Evolutionary conservation across 441 rosid genomes (phyloP), one percentile per base, ranked within the genome.

Genomic region (Capsella rubella): DNA sequence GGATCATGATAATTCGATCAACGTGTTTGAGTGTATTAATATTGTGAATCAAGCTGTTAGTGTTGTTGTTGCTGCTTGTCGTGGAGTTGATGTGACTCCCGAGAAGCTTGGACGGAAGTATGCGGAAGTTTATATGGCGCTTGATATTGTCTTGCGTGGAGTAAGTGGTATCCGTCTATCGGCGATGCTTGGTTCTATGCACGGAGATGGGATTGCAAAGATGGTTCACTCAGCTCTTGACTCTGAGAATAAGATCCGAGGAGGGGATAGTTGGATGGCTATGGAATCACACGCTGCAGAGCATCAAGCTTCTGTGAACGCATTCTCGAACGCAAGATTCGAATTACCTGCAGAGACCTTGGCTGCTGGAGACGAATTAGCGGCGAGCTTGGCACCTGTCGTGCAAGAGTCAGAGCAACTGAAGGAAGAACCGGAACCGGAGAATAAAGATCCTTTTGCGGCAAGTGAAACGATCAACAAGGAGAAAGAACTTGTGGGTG

Each of bases 101-200:
- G 99, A 92, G 79, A 94, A 94, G 84, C 87, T 94, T 43, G 84
- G 82, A 68, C 78, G 92, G 27, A 94, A 90, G 64, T 94, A 94
- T 61, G 97, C 99, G 1, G 99, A 94, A 89, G 86, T 89, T 69
- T 94, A 94, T 73, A 94, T 94, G 97, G 99, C 99, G 9, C 83
- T 92, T 27, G 97, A 94, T 51, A 94, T 94, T 14, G 99, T 94
- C 15, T 79, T 94, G 34, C 93, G 97, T 2, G 97, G 99, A 7
- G 97, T 88, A 21, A 92, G 97, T 76, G 83, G 81, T 74, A 92
- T 94, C 34, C 86, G 99, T 32, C 85, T 94, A 6, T 91, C 97
- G 0, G 99, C 97, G 5, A 92, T 94, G 99, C 87, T 94, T 25
- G 89, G 87, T 11, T 80, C 95, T 25, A 92, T 94, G 97, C 99